A percentile compares a stretch with the other conserved stretches of the same genome.
phyloP scores from a whole-genome alignment of 1,139 yeast species.

The Pichia sp. region DNA sequence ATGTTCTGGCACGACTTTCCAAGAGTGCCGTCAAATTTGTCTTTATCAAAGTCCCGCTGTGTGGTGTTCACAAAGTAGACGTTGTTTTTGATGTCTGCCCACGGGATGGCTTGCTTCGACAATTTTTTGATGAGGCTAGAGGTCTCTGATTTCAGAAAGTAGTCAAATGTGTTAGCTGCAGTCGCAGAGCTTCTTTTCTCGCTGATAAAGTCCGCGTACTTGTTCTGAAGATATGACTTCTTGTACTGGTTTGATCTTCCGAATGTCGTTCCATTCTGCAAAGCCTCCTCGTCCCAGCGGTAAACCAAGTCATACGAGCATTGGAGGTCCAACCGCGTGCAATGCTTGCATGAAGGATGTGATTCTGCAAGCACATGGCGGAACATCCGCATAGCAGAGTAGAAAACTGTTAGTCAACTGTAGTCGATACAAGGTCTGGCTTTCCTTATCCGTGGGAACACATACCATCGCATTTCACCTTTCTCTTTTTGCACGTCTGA shows the following conservation, averaged over 20 bases:
- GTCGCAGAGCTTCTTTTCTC: neutral
- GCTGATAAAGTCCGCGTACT: conserved; percentile 10
- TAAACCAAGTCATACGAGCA: conserved; percentile 12
- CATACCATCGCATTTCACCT: conserved; percentile 22
- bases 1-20: neutral
- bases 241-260: conserved; percentile 34
- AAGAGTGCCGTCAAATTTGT: neutral
- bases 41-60: conserved; percentile 25
- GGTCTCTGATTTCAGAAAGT: conserved; percentile 1
- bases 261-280: conserved; percentile 33
- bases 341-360: conserved; percentile 21
- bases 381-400: too few species aligned
- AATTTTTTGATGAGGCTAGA: conserved; percentile 1
- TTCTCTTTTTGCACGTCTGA: conserved; percentile 27
- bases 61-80: conserved; percentile 31
- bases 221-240: conserved; percentile 11
- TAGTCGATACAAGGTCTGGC: neutral
- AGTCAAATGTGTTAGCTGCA: conserved; percentile 12
- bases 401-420: neutral
- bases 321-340: conserved; percentile 14
- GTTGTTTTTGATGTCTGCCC: conserved; percentile 16
- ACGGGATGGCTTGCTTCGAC: conserved; percentile 9
- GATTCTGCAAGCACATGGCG: neutral
- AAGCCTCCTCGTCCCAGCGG: conserved; percentile 7
- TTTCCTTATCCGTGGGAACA: neutral